Conservation (phyloP, 306 rosid species). For the Quercus robur region DNA sequence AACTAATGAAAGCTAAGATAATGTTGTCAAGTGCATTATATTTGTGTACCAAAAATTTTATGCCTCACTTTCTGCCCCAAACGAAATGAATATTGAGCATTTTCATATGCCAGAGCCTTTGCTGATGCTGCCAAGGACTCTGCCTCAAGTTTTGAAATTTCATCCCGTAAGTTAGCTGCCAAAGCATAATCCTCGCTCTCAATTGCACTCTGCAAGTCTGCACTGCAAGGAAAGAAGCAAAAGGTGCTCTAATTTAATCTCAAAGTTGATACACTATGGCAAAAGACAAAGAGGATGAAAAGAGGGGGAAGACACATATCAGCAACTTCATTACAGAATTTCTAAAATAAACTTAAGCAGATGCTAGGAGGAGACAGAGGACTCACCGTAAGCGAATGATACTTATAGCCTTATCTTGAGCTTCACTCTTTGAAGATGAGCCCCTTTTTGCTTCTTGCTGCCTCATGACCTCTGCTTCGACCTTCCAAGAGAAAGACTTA, state of each 20-base stretch:
- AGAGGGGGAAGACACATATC: neutral
- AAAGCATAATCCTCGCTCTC: conserved; percentile 68
- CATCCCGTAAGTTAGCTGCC: conserved; percentile 78
- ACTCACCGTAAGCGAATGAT: conserved; percentile 67
- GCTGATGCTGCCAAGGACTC: conserved; percentile 85
- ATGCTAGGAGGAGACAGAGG: conserved; percentile 10
- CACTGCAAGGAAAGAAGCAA: conserved; percentile 47
- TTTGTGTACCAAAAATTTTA: conserved; percentile 53
- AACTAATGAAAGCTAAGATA: conserved; percentile 13
- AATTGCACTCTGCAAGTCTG: conserved; percentile 76
- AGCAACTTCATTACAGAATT: neutral
- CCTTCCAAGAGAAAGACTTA: conserved; percentile 47
- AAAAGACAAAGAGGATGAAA: neutral
- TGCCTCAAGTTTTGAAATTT: conserved; percentile 72
- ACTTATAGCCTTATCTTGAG: conserved; percentile 80
- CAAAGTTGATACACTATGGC: conserved; percentile 4
- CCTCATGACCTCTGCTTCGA: conserved; percentile 73
- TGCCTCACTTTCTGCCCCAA: conserved; percentile 92
- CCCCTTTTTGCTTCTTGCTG: conserved; percentile 84
- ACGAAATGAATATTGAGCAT: conserved; percentile 69
- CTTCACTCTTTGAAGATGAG: conserved; percentile 78
- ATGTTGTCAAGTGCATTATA: conserved; percentile 10
- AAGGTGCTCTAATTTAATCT: conserved; percentile 1
- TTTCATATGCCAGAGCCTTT: conserved; percentile 76
- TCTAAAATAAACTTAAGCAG: conserved; percentile 20